phyloP scores from a whole-genome alignment of 495 filamentous ascomycete species.

The Collariella sp. region DNA sequence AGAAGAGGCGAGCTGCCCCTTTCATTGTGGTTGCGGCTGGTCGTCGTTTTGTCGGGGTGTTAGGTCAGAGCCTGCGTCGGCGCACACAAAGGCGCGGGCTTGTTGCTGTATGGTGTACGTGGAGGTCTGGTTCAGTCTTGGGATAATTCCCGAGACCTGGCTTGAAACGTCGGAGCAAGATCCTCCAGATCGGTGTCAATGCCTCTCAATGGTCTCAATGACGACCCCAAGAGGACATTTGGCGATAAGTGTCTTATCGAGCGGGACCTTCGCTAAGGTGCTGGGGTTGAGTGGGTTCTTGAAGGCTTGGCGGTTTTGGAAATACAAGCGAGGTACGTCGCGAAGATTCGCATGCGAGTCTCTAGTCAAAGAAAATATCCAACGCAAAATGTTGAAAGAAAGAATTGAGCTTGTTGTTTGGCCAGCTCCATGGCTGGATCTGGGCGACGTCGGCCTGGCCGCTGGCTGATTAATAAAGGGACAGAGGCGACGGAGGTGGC shows the following conservation, averaged over 20 bases:
- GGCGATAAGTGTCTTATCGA: slow-evolving; percentile 9
- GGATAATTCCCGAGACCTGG: slow-evolving; percentile 11
- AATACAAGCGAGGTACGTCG: neutral
- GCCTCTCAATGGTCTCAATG: too few species aligned
- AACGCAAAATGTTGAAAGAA: neutral
- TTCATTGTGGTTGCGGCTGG: slow-evolving; percentile 44
- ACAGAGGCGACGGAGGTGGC: neutral
- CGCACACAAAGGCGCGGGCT: neutral
- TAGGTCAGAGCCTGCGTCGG: neutral
- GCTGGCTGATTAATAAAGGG: neutral
- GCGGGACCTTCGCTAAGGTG: neutral
- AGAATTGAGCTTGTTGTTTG: neutral
- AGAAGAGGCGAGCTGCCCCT: slow-evolving; percentile 59
- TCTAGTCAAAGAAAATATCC: too few species aligned
- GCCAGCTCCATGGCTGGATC: neutral
- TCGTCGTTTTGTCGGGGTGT: neutral
- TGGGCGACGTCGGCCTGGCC: neutral
- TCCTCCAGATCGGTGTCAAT: slow-evolving; percentile 1
- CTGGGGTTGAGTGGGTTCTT: neutral
- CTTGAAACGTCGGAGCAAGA: slow-evolving; percentile 11
- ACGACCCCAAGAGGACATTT: slow-evolving; percentile 6
- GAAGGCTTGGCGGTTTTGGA: slow-evolving; percentile 16
- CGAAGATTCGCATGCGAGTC: neutral
- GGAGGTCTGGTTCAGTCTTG: neutral
- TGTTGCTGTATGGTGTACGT: neutral